These are phyloP conservation scores for Chimonanthus praecox DNA, from an alignment of 164 flowering plant species.

Conservation along the genomic window DNA sequence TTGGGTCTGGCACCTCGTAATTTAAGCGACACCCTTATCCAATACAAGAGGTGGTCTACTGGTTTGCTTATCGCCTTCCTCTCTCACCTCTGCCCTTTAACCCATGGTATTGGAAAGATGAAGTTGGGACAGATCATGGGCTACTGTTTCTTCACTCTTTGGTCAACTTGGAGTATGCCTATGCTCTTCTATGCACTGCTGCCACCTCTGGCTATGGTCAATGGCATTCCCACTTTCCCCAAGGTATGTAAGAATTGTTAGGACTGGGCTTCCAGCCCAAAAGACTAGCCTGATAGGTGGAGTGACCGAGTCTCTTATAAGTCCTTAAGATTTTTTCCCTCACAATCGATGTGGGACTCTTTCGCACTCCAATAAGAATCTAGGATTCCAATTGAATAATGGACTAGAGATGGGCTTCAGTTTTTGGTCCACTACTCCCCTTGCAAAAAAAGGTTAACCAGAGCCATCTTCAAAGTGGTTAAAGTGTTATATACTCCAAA, in stretches of 20 bases:
- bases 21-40: conserved; percentile 33
- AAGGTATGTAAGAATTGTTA: conserved; percentile 9
- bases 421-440: too few species aligned
- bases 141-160: conserved; percentile 35
- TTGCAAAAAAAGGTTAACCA: too few species aligned
- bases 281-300: too few species aligned
- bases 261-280: too few species aligned
- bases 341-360: too few species aligned
- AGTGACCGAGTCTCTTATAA: too few species aligned
- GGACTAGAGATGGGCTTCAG: too few species aligned
- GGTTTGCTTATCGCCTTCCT: conserved; percentile 45
- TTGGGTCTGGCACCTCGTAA: conserved; percentile 42
- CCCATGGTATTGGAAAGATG: conserved; percentile 33
- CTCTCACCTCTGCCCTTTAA: conserved; percentile 48
- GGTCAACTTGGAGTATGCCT: conserved; percentile 44
- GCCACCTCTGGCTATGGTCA: conserved; percentile 29
- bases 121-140: conserved; percentile 41
- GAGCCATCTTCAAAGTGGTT: neutral
- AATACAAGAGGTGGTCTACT: conserved; percentile 48
- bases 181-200: conserved; percentile 29
- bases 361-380: too few species aligned
- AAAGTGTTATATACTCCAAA: neutral
- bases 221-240: conserved; percentile 25
- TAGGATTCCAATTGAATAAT: too few species aligned
- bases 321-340: too few species aligned